Evolutionary conservation across 176 grass and related monocot genomes (phyloP), one percentile per base, ranked within the genome.

Genomic region (Lolium multiflorum): DNA sequence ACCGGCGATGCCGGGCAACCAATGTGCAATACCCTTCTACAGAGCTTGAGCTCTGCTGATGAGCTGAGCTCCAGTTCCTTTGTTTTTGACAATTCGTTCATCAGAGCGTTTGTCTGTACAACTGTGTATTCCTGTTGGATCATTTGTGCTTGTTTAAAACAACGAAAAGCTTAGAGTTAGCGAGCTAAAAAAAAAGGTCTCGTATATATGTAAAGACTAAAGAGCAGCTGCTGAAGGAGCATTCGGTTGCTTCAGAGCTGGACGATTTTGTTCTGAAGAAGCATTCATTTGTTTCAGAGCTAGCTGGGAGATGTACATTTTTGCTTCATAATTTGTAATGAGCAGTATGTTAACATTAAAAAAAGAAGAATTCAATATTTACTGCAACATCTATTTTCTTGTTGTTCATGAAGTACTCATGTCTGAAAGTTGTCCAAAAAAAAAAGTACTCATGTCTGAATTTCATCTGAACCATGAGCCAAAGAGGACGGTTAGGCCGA

Each of bases 131-230:
- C 52, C 9, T 24, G 77, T 81, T 46, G 22, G 7, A 74, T 87
- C 80, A 87, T 75, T 59, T 21, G 38, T 84, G 38, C 25, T 81
- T 88, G 20, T 81, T 84, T 54, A 79, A 74, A 81, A 63, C 67
- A 78, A 78, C 7, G 4, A 56, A 73, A 76, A 60, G 7, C 24
- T 78, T 25, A 79, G 14, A 2, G 17, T 14, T 57, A 56, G 66
- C 75, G 63, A 72, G 54, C 56, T 26, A 0, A 18, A 71, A 79
- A 71, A 79, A 83, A 13, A n/a, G 25, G 21, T 0, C 28, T 52
- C 24, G 77, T 11, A 46, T 35, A 6, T 44, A 35, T 43, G 76
- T 82, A 54, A 24, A 71, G 25, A 78, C 66, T 82, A 54, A 24
- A 71, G 25, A 78, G 18, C 80, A 74, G 77, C 68, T 57, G 73